Evolutionary conservation across 2,329 filamentous ascomycete species (phyloP).

Genomic region (Neonectria punicea): DNA sequence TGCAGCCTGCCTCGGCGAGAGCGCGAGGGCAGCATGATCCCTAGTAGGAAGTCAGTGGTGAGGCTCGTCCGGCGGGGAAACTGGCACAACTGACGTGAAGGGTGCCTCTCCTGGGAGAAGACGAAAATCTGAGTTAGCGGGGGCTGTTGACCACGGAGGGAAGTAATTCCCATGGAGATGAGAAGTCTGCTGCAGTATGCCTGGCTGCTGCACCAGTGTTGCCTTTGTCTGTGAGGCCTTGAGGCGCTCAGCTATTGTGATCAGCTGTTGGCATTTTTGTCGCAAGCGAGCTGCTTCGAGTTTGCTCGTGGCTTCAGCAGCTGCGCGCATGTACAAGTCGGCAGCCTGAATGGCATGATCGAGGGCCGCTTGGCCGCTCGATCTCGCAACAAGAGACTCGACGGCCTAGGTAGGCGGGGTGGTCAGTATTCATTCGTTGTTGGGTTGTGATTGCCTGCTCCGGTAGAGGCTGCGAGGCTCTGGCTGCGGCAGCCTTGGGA

Average conservation of each 20-base stretch:
- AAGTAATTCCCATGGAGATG: conserved; percentile 86
- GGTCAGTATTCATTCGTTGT: not conserved
- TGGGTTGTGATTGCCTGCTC: not conserved
- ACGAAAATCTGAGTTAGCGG: conserved; percentile 70
- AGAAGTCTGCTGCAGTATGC: conserved; percentile 78
- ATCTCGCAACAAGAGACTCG: conserved; percentile 50
- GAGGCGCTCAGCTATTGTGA: conserved; percentile 79
- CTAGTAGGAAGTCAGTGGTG: conserved; percentile 52
- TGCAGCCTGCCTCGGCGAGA: conserved; percentile 78
- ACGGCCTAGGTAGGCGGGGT: conserved; percentile 44
- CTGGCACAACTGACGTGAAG: conserved; percentile 68
- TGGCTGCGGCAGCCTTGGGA: not conserved
- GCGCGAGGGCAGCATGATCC: conserved; percentile 73
- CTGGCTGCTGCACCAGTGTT: conserved; percentile 3
- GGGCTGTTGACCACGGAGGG: conserved; percentile 81
- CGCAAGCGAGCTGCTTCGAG: conserved; percentile 74
- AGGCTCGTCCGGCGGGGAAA: not conserved
- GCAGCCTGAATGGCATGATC: conserved; percentile 79
- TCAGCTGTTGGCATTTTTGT: conserved; percentile 74
- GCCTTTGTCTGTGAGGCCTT: conserved; percentile 59
- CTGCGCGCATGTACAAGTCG: conserved; percentile 83
- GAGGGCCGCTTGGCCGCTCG: conserved; percentile 68
- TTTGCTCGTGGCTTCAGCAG: conserved; percentile 68
- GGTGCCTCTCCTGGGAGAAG: conserved; percentile 56
- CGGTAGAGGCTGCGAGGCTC: not conserved